Evolutionary conservation across 202 grass and related monocot genomes (phyloP).

Genomic region (Carex arenaria): DNA sequence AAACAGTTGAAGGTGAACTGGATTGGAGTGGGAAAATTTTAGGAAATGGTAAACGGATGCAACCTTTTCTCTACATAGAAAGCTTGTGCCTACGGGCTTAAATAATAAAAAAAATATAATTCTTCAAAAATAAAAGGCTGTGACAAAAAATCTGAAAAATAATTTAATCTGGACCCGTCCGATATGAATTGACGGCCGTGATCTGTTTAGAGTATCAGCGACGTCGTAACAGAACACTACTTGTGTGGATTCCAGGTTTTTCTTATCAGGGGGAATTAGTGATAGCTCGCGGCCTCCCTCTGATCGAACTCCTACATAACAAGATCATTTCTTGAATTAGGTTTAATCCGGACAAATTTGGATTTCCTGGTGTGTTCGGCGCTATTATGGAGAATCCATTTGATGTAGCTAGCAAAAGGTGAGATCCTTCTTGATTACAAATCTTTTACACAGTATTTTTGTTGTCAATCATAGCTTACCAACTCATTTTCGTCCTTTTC

Average conservation of each 20-base stretch:
- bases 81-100: too few relatives aligned
- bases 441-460: not conserved
- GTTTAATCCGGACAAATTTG: not conserved
- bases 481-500: not conserved
- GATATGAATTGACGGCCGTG: not conserved
- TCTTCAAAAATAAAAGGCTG: too few relatives aligned
- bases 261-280: not conserved
- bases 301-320: not conserved
- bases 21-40: too few relatives aligned
- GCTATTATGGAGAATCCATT: constrained; percentile 8
- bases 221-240: not conserved
- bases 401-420: constrained; percentile 10
- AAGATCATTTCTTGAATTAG: not conserved
- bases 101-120: not conserved
- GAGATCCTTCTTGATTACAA: not conserved
- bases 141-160: not conserved
- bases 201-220: not conserved
- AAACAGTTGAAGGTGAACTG: too few relatives aligned
- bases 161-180: not conserved
- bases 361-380: not conserved
- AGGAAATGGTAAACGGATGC: too few relatives aligned
- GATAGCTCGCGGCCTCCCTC: not conserved
- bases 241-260: not conserved
- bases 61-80: not conserved
- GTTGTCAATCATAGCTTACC: not conserved